Percentiles rank a stretch among this genome's conserved stretches.
Conservation (phyloP, 345 rosid genomes). For the Theobroma cacao region DNA sequence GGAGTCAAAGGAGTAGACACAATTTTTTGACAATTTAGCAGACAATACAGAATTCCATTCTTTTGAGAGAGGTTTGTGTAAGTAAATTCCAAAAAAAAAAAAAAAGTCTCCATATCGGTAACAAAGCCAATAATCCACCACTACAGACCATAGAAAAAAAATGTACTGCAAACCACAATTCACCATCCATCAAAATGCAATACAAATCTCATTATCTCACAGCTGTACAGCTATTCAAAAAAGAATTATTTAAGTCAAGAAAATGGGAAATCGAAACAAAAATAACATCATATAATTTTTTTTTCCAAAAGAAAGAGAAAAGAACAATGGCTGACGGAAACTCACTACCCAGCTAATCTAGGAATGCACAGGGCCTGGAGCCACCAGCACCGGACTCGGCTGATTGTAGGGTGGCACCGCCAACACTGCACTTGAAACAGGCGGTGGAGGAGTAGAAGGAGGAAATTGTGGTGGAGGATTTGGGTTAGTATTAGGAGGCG, state of each 20-base stretch:
- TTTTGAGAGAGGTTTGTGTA: neutral
- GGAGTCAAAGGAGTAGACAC: neutral
- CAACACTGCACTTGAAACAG: slow-evolving; percentile 10
- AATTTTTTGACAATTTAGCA: neutral
- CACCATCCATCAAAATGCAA: neutral
- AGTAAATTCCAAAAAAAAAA: neutral
- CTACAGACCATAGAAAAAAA: neutral
- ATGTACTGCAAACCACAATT: neutral
- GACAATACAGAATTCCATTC: neutral
- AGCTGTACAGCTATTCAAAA: neutral
- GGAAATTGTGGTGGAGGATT: slow-evolving; percentile 32
- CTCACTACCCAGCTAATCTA: slow-evolving; percentile 26
- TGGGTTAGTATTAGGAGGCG: slow-evolving; percentile 22
- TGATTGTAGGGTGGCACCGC: slow-evolving; percentile 60
- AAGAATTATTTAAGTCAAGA: neutral
- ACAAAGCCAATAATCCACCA: neutral
- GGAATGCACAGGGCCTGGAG: slow-evolving; percentile 68
- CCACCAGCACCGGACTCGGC: slow-evolving; percentile 41
- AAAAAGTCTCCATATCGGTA: neutral
- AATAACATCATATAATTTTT: neutral
- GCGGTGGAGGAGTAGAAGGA: slow-evolving; percentile 32
- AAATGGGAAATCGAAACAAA: neutral
- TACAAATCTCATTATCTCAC: neutral
- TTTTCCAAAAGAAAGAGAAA: neutral
- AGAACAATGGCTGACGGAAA: neutral